phyloP scores from a whole-genome alignment of 345 rosid species.

The Schrenkiella parvula region DNA sequence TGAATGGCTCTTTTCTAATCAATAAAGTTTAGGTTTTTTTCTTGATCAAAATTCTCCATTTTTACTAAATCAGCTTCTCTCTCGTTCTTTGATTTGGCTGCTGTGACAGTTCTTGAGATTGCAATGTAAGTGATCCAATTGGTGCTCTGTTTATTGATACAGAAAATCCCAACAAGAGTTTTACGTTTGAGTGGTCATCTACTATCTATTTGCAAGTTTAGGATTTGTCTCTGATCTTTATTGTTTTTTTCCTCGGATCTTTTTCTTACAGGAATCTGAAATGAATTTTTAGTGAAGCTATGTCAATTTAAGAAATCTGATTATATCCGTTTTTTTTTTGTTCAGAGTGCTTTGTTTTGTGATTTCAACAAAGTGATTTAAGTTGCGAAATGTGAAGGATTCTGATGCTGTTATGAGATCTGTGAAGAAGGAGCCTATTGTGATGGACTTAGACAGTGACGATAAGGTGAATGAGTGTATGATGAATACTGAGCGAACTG shows the following conservation, averaged over 20 bases:
- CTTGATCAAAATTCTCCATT: neutral
- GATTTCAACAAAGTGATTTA: neutral
- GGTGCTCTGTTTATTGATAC: neutral
- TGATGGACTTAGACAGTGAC: conserved; percentile 8
- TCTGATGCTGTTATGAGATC: neutral
- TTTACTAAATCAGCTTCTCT: neutral
- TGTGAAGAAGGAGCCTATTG: conserved; percentile 21
- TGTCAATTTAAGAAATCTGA: neutral
- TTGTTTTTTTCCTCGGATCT: neutral
- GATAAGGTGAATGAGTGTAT: neutral
- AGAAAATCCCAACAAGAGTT: neutral
- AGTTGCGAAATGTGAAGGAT: neutral
- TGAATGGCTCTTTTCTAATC: neutral
- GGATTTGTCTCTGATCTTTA: neutral
- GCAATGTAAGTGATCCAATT: conserved; percentile 9
- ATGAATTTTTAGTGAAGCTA: neutral
- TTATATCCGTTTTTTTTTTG: neutral
- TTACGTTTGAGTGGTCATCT: neutral
- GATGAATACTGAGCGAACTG: neutral
- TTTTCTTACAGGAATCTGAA: neutral
- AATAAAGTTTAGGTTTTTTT: neutral
- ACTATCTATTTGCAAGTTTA: neutral
- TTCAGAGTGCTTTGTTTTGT: neutral
- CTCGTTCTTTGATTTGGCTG: neutral
- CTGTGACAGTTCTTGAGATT: neutral